A percentile compares a stretch with the other conserved stretches of the same genome.
phyloP scores from a whole-genome alignment of 1,139 yeast genomes.

The Yamadazyma pseudoaaseri region DNA sequence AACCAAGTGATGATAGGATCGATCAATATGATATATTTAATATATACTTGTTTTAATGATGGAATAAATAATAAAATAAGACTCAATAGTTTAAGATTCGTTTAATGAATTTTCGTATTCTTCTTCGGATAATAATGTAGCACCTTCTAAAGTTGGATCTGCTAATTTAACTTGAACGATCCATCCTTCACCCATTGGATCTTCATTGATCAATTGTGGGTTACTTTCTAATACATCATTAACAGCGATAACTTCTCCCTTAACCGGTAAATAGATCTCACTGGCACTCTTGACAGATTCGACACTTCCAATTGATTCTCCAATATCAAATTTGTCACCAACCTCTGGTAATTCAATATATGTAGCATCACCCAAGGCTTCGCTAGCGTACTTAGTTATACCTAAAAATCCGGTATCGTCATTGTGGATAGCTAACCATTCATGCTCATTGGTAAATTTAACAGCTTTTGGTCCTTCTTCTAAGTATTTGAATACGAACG shows the following conservation, averaged over 20 bases:
- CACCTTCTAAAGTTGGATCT: constrained; percentile 28
- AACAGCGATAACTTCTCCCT: constrained; percentile 72
- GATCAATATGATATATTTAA: neutral
- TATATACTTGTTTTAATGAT: neutral
- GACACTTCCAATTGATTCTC: constrained; percentile 88
- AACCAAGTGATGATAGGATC: too few species aligned
- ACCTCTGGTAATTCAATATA: constrained; percentile 86
- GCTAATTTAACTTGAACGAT: constrained; percentile 69
- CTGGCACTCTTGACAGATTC: constrained; percentile 95
- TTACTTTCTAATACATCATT: constrained; percentile 64
- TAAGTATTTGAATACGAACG: constrained; percentile 50
- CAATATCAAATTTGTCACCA: constrained; percentile 62
- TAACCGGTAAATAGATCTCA: constrained; percentile 87
- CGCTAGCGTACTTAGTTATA: constrained; percentile 92
- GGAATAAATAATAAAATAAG: too few species aligned
- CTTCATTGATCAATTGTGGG: constrained; percentile 80
- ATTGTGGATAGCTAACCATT: constrained; percentile 86
- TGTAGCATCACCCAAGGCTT: constrained; percentile 97
- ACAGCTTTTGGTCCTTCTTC: constrained; percentile 52
- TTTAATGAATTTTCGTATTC: constrained; percentile 63
- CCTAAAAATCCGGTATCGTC: constrained; percentile 88
- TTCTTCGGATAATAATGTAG: constrained; percentile 45
- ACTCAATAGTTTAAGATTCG: neutral
- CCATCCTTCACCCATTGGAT: constrained; percentile 96
- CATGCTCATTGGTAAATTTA: constrained; percentile 87